A percentile compares a stretch with the other conserved stretches of the same genome.
Evolutionary conservation across 2,329 filamentous ascomycete species (phyloP).

Genomic region (Thermoascus crustaceus): DNA sequence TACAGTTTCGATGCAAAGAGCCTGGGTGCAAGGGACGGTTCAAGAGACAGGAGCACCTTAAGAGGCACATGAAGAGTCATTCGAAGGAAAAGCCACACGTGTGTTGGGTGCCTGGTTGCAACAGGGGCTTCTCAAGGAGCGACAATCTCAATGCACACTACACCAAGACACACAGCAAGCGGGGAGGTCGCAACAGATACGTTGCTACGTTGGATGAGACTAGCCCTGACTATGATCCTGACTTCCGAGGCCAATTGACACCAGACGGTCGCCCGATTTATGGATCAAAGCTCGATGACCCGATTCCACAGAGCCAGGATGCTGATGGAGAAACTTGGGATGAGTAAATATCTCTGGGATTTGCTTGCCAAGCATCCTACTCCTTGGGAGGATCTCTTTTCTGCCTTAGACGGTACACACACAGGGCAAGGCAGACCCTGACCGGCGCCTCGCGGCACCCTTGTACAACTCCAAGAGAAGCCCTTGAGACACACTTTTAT

Average conservation of each 20-base stretch:
- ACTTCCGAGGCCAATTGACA: conserved; percentile 37
- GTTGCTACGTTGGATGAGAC: conserved; percentile 38
- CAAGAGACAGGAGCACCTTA: conserved; percentile 43
- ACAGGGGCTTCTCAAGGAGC: conserved; percentile 34
- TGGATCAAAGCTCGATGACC: conserved; percentile 28
- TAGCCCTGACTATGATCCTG: conserved; percentile 36
- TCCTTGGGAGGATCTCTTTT: conserved; percentile 6
- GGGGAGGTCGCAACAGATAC: conserved; percentile 38
- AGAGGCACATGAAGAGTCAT: conserved; percentile 42
- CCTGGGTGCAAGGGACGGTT: conserved; percentile 39
- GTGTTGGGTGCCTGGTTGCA: conserved; percentile 38
- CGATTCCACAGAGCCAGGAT: conserved; percentile 25
- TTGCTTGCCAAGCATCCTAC: conserved; percentile 5
- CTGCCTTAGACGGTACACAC: conserved; percentile 14
- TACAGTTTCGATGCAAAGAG: conserved; percentile 36
- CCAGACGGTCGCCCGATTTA: conserved; percentile 35
- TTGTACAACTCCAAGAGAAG: conserved; percentile 10
- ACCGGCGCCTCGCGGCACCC: conserved; percentile 18
- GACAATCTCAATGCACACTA: conserved; percentile 41
- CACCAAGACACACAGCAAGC: conserved; percentile 40
- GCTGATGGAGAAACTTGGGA: conserved; percentile 27
- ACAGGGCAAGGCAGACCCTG: conserved; percentile 12
- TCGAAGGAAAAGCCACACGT: conserved; percentile 37
- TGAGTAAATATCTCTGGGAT: conserved; percentile 19
- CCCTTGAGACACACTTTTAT: too few relatives aligned